These are phyloP conservation scores for Debaryomyces sp. DNA, from an alignment of 1,139 yeast genomes.

Conservation along the genomic window DNA sequence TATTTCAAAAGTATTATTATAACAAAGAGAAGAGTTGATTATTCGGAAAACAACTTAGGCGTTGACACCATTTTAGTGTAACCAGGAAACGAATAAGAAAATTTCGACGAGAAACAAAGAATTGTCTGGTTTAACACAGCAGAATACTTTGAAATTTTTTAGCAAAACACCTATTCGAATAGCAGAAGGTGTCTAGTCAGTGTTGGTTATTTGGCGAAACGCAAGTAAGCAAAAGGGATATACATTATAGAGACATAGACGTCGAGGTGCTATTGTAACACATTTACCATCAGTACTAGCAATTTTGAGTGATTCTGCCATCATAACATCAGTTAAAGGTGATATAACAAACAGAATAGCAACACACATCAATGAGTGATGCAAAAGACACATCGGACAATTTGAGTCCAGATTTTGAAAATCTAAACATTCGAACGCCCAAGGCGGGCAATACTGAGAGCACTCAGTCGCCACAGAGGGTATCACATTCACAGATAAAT, in stretches of 20 bases:
- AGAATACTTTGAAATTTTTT: not conserved
- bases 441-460: constrained; percentile 1
- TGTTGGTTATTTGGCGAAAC: not conserved
- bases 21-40: not conserved
- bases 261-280: not conserved
- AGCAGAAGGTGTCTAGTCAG: not conserved
- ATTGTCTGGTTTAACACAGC: not conserved
- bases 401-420: constrained; percentile 1
- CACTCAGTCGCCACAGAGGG: constrained; percentile 13
- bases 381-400: constrained; percentile 2
- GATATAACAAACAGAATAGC: not conserved
- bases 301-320: not conserved
- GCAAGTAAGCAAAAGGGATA: not conserved
- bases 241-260: not conserved
- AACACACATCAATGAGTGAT: constrained; percentile 3
- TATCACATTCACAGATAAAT: constrained; percentile 39
- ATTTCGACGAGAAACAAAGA: not conserved
- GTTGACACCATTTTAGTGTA: not conserved
- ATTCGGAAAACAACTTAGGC: not conserved
- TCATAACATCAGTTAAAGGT: not conserved
- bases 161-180: not conserved
- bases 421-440: constrained; percentile 2
- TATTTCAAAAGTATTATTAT: not conserved
- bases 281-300: not conserved
- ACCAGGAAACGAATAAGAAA: not conserved